phyloP scores from a whole-genome alignment of 1,139 yeast genomes.

The Magnusiomyces fungicola region DNA sequence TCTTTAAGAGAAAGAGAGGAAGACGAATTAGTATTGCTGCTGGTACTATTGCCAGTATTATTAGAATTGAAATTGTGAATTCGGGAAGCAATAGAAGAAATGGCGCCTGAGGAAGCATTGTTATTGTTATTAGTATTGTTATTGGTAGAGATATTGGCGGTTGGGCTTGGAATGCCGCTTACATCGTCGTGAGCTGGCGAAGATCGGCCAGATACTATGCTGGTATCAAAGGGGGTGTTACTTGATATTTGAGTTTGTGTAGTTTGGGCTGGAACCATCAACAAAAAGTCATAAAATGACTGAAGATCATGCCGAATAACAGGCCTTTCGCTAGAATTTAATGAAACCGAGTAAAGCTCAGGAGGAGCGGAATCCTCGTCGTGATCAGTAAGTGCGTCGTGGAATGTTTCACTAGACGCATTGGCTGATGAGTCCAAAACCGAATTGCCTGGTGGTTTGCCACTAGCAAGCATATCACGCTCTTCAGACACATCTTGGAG shows the following conservation, averaged over 20 bases:
- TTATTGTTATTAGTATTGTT: conserved; percentile 12
- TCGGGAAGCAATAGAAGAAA: conserved; percentile 11
- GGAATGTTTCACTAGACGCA: background rate
- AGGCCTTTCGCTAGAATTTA: conserved; percentile 18
- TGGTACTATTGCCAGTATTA: background rate
- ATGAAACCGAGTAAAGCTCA: conserved; percentile 2
- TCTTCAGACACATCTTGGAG: conserved; percentile 34
- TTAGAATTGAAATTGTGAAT: conserved; percentile 5
- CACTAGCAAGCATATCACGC: background rate
- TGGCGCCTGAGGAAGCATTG: background rate
- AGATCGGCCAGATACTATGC: conserved; percentile 18
- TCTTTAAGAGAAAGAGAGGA: conserved; percentile 36
- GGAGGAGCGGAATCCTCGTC: background rate
- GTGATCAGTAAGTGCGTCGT: background rate
- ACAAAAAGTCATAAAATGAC: conserved; percentile 14
- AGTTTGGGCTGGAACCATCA: conserved; percentile 8
- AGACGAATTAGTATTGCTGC: conserved; percentile 10
- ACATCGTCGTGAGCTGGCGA: conserved; percentile 19
- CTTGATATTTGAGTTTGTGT: background rate
- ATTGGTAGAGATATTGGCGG: conserved; percentile 9
- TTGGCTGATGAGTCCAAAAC: background rate
- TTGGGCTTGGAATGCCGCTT: conserved; percentile 17
- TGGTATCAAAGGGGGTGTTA: conserved; percentile 3
- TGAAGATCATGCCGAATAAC: conserved; percentile 20
- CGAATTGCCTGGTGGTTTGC: background rate